These are phyloP conservation scores for Colletotrichum australisinense DNA, from an alignment of 2,329 filamentous ascomycete species.

Conservation along the genomic window DNA sequence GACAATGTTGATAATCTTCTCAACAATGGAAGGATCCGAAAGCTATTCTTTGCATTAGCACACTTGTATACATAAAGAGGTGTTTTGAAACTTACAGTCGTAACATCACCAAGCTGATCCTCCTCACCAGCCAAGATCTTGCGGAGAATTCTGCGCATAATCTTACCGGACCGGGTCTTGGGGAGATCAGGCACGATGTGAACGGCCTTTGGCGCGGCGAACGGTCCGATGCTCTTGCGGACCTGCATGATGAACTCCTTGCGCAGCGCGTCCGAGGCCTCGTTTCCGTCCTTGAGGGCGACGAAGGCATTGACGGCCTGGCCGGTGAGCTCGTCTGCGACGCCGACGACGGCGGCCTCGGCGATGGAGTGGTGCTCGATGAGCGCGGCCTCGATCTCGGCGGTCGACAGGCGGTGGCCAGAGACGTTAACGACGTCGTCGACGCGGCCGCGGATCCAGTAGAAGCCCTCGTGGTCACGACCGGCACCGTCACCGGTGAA, in stretches of 20 bases:
- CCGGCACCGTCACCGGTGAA: constrained; percentile 95
- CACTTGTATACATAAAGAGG: background rate
- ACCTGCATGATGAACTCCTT: constrained; percentile 97
- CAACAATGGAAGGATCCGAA: constrained; percentile 89
- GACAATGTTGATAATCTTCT: constrained; percentile 87
- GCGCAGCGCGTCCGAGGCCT: constrained; percentile 81
- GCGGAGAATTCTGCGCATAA: constrained; percentile 95
- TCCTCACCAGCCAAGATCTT: constrained; percentile 98
- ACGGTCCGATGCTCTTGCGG: constrained; percentile 96
- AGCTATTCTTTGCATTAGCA: constrained; percentile 64
- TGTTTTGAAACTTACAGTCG: constrained; percentile 74
- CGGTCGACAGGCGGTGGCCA: constrained; percentile 94
- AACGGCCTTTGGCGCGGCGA: constrained; percentile 94
- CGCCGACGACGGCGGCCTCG: constrained; percentile 94
- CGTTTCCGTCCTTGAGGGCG: constrained; percentile 86
- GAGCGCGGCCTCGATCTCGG: constrained; percentile 96
- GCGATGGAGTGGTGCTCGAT: constrained; percentile 92
- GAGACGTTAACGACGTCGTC: constrained; percentile 99
- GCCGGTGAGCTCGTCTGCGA: constrained; percentile 92
- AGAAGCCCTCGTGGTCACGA: constrained; percentile 97
- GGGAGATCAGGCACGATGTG: constrained; percentile 93
- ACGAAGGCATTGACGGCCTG: constrained; percentile 99
- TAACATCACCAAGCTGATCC: constrained; percentile 93
- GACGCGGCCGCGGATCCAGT: constrained; percentile 99
- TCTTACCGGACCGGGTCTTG: constrained; percentile 98